Conservation (phyloP, 2,329 filamentous ascomycete genomes). For the Penicillium olsonii region DNA sequence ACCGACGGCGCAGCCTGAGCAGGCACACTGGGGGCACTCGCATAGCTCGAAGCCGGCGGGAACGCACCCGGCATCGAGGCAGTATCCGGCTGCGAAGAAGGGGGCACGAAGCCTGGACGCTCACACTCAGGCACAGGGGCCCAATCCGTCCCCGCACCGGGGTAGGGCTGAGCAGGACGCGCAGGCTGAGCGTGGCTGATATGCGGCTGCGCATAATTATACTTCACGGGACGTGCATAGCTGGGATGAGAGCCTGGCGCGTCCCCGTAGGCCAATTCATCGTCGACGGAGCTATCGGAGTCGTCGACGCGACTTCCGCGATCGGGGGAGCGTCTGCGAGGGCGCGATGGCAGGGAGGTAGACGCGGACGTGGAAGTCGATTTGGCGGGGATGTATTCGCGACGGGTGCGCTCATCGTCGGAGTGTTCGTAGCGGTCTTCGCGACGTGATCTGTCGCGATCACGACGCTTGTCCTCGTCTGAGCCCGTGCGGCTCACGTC, state of each 20-base stretch:
- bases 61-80: constrained; percentile 35
- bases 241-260: constrained; percentile 32
- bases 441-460: constrained; percentile 9
- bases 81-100: constrained; percentile 30
- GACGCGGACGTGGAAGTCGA: neutral
- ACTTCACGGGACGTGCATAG: constrained; percentile 35
- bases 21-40: constrained; percentile 16
- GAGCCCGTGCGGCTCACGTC: constrained; percentile 25
- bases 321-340: constrained; percentile 25
- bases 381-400: constrained; percentile 7
- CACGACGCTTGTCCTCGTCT: constrained; percentile 19
- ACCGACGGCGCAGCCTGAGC: constrained; percentile 20
- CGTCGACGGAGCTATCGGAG: constrained; percentile 33
- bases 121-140: constrained; percentile 43
- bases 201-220: constrained; percentile 35
- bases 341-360: constrained; percentile 11
- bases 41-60: constrained; percentile 28
- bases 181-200: constrained; percentile 17
- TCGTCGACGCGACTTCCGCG: constrained; percentile 23
- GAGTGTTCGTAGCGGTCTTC: constrained; percentile 32
- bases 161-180: constrained; percentile 13
- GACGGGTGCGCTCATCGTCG: constrained; percentile 19
- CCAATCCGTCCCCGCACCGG: constrained; percentile 31
- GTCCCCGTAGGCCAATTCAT: constrained; percentile 42
- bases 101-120: constrained; percentile 45